Percentiles rank a stretch among this genome's conserved stretches.
Evolutionary conservation across 2,329 filamentous ascomycete species (phyloP).

Genomic region (Verticillium klebahnii): DNA sequence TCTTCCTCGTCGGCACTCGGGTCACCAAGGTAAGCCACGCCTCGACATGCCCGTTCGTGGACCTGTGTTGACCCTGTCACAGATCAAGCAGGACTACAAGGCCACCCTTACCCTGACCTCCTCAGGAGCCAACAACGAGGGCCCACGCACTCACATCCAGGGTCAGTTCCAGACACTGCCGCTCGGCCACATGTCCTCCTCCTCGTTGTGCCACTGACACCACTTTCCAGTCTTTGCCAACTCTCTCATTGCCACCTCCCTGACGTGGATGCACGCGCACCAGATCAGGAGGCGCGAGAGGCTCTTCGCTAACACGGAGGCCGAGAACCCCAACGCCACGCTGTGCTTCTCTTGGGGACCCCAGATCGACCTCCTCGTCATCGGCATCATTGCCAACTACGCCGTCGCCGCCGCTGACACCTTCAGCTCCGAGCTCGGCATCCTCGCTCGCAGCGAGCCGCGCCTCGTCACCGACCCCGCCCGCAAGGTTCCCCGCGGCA

Average conservation of each 20-base stretch:
- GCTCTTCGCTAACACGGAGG: constrained; percentile 19
- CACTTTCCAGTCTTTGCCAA: constrained; percentile 67
- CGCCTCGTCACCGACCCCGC: constrained; percentile 79
- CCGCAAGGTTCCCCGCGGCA: constrained; percentile 78
- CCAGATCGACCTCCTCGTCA: constrained; percentile 53
- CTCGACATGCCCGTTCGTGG: neutral
- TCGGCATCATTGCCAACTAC: constrained; percentile 76
- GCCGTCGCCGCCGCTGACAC: constrained; percentile 90
- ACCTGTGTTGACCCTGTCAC: constrained; percentile 1
- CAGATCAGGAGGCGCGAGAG: constrained; percentile 47
- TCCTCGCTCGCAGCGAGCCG: constrained; percentile 70
- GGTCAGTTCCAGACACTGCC: constrained; percentile 33
- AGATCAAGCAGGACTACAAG: constrained; percentile 88
- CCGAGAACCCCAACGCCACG: constrained; percentile 24
- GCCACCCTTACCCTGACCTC: constrained; percentile 74
- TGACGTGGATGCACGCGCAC: constrained; percentile 54
- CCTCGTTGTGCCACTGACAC: neutral
- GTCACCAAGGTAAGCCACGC: constrained; percentile 67
- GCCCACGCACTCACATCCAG: constrained; percentile 78
- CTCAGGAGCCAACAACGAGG: constrained; percentile 73
- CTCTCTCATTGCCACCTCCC: constrained; percentile 69
- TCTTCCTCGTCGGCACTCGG: constrained; percentile 80
- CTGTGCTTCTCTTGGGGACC: constrained; percentile 53
- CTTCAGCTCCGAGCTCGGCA: constrained; percentile 91
- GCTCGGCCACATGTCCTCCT: neutral